Base-by-base conservation (phyloP, 2,329 filamentous ascomycete genomes). In the Colletotrichum eremochloae region DNA sequence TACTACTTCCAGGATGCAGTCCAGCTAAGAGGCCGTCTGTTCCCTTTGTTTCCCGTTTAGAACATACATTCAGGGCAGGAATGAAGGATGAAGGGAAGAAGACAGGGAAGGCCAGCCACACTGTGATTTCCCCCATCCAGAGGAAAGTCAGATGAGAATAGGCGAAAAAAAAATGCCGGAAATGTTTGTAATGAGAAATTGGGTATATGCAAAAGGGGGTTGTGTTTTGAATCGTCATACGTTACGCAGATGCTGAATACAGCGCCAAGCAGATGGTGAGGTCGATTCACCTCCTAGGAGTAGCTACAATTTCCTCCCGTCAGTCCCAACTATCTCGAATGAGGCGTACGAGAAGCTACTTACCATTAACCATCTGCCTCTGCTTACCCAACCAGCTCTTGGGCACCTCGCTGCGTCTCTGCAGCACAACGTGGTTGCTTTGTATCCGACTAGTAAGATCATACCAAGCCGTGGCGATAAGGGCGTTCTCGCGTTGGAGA, bases 301-400 rank as follows among this genome's bases (percentile, higher is more conserved):
- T 77, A 18, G 77, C 74, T 75, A 36, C 18, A 71, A 5, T n/a
- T 50, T n/a, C 2, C 11, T 40, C 31, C 12, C 15, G 11, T 60
- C 53, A 74, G 68, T 66, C 14, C 57, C 62, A 20, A 68, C 18
- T 4, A 40, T 42, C 31, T 65, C 14, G 29, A 20, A 46, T 3
- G 33, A 8, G 48, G n/a, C 33, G 24, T 36, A 29, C 76, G 52
- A 44, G 44, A 38, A 29, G 36, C 20, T 15, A 38, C 84, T 76
- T 67, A 89, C 86, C 86, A 81, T 91, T 91, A 75, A 92, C 89
- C 85, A 91, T 86, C 79, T 91, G 89, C 79, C 94, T 89, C 86
- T 96, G 94, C 85, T 93, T 95, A 78, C 93, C 93, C 76, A 97
- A 83, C 93, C 93, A 97, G 82, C 93, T 95, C 82, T 90, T 92